phyloP scores from a whole-genome alignment of 148 eudicot genomes.

The Cornus florida region DNA sequence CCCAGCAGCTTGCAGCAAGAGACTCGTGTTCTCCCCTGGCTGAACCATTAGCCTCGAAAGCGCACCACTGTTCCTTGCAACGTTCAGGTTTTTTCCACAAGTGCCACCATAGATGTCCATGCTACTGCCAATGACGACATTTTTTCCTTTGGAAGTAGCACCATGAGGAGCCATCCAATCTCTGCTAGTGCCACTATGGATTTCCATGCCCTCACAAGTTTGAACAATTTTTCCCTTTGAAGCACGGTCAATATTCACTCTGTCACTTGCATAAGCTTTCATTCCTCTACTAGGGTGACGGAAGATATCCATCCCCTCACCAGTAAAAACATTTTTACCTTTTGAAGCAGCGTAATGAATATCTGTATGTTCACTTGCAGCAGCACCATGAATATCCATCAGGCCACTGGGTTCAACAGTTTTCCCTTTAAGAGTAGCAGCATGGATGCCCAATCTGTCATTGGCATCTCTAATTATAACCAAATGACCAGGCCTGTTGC shows the following conservation, averaged over 20 bases:
- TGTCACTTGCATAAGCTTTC: not conserved
- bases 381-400: not conserved
- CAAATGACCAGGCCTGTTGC: not conserved
- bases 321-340: slow-evolving; percentile 4
- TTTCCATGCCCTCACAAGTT: not conserved
- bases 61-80: not conserved
- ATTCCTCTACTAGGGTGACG: not conserved
- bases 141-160: slow-evolving; percentile 1
- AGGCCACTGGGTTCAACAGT: not conserved
- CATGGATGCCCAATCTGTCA: not conserved
- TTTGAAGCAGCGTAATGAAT: not conserved
- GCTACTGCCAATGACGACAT: not conserved
- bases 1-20: not conserved
- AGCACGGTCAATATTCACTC: not conserved
- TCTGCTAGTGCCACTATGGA: too few species aligned
- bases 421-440: not conserved
- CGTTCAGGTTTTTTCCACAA: not conserved
- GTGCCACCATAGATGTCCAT: slow-evolving; percentile 1
- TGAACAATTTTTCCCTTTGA: not conserved
- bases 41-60: not conserved
- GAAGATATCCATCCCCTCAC: not conserved
- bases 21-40: not conserved
- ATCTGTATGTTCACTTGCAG: not conserved
- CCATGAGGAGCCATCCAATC: too few species aligned
- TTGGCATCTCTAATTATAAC: too few species aligned